Evolutionary conservation across 2,329 filamentous ascomycete species (phyloP), one percentile per base, ranked within the genome.

Genomic region (Diaporthe citrichinensis): DNA sequence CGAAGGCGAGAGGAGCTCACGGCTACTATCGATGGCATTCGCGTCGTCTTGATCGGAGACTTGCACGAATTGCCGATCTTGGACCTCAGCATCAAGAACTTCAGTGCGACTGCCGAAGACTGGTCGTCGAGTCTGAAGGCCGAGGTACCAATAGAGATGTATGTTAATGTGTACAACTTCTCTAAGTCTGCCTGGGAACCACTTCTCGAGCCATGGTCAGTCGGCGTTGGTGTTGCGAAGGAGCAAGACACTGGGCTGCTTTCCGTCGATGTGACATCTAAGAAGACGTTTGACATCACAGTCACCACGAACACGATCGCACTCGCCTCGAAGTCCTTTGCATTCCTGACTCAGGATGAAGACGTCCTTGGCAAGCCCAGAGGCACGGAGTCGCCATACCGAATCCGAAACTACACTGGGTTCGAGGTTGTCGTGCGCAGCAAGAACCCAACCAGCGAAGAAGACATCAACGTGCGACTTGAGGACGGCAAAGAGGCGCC

Each of bases 111-210:
- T 61, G 94, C 97, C 5, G 92, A 94, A 78, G 95, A 99, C 82
- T 99, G 97, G 97, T 96, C 96, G 1, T 93, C 92, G 7, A 93
- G 93, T 31, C 89, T 99, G 83, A 95, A 93, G 80, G 96, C 95
- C 0, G 95, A 98, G 81, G 94, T 95, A 0, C 94, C 92, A n/a
- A 92, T 99, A 65, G 95, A 98, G 77, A 95, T 96, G 78, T 98
- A 98, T 84, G 91, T 97, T 80, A 99, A 98, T 80, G 93, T 99
- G 36, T 99, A 98, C 88, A 99, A 99, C 84, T 99, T 99, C 85
- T 97, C 97, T 20, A 99, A 99, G 83, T 99, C 97, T 0, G 95
- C 95, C 4, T 99, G 97, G 97, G 97, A 99, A 83, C 97, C 97
- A 4, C 86, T 99, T 46, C 92, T 99, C 36, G 97, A 99, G 83